Conservation (phyloP, 305 asterid genomes). For the Plantago rigida region DNA sequence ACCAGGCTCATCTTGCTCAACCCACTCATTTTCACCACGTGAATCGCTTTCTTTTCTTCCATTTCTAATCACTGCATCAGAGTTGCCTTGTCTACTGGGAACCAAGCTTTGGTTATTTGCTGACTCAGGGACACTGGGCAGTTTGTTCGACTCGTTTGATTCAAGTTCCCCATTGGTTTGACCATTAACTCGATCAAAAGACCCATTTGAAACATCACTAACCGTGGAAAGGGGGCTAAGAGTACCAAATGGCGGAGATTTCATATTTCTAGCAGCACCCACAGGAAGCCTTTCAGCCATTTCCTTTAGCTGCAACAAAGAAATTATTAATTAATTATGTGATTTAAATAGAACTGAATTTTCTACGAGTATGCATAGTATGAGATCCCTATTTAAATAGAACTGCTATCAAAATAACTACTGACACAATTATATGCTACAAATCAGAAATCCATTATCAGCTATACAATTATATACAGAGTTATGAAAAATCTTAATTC, state of each 20-base stretch:
- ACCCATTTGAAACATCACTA: slow-evolving; percentile 39
- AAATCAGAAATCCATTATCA: too few species aligned
- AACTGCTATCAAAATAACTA: too few species aligned
- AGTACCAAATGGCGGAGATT: slow-evolving; percentile 46
- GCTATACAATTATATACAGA: too few species aligned
- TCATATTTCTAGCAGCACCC: slow-evolving; percentile 58
- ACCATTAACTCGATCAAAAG: slow-evolving; percentile 40
- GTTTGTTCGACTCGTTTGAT: slow-evolving; percentile 43
- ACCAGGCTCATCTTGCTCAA: slow-evolving; percentile 97
- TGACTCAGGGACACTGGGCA: slow-evolving; percentile 47
- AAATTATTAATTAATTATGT: slow-evolving; percentile 3
- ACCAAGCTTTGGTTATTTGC: slow-evolving; percentile 49
- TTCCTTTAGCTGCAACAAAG: slow-evolving; percentile 58
- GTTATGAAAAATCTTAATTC: too few species aligned
- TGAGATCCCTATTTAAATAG: too few species aligned
- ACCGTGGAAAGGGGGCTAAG: slow-evolving; percentile 34
- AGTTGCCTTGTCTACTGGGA: slow-evolving; percentile 44
- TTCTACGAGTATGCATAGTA: background rate
- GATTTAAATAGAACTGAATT: background rate
- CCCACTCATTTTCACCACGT: slow-evolving; percentile 78
- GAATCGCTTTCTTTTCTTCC: slow-evolving; percentile 62
- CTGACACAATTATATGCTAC: too few species aligned
- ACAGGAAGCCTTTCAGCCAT: slow-evolving; percentile 89
- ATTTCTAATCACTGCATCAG: slow-evolving; percentile 54
- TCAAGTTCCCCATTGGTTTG: slow-evolving; percentile 45